Evolutionary conservation across 1,284 basidiomycete genomes (phyloP).

Genomic region (Gymnopus androsaceus): DNA sequence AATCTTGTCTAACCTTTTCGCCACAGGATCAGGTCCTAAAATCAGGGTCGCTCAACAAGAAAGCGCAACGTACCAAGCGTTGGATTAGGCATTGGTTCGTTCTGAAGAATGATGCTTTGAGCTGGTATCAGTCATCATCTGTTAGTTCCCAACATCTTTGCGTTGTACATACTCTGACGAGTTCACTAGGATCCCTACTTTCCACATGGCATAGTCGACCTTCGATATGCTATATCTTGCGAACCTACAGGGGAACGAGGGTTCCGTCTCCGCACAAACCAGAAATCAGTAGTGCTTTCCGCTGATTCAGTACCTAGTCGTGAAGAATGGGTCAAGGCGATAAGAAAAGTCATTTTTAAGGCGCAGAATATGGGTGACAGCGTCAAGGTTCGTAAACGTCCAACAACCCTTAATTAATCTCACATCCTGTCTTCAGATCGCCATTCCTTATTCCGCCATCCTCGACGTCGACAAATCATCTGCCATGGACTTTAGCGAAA

Average conservation of each 20-base stretch:
- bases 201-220: slow-evolving; percentile 90
- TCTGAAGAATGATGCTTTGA: slow-evolving; percentile 89
- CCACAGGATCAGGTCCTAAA: slow-evolving; percentile 82
- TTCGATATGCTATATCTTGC: slow-evolving; percentile 90
- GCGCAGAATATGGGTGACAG: slow-evolving; percentile 94
- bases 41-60: slow-evolving; percentile 83
- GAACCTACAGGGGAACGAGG: slow-evolving; percentile 77
- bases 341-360: slow-evolving; percentile 91
- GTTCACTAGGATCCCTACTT: slow-evolving; percentile 86
- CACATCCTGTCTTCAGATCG: slow-evolving; percentile 61
- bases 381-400: slow-evolving; percentile 67
- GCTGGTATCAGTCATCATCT: slow-evolving; percentile 93
- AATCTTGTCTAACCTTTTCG: slow-evolving; percentile 9
- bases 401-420: neutral
- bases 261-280: slow-evolving; percentile 79
- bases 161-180: neutral
- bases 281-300: slow-evolving; percentile 71
- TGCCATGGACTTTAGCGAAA: slow-evolving; percentile 92
- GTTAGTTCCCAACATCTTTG: slow-evolving; percentile 45
- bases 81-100: slow-evolving; percentile 95
- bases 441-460: slow-evolving; percentile 89
- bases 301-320: slow-evolving; percentile 81
- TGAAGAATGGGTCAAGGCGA: slow-evolving; percentile 92
- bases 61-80: slow-evolving; percentile 81
- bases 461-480: slow-evolving; percentile 86